Evolutionary conservation across 2,329 filamentous ascomycete species (phyloP).

Genomic region (Balansia obtecta): DNA sequence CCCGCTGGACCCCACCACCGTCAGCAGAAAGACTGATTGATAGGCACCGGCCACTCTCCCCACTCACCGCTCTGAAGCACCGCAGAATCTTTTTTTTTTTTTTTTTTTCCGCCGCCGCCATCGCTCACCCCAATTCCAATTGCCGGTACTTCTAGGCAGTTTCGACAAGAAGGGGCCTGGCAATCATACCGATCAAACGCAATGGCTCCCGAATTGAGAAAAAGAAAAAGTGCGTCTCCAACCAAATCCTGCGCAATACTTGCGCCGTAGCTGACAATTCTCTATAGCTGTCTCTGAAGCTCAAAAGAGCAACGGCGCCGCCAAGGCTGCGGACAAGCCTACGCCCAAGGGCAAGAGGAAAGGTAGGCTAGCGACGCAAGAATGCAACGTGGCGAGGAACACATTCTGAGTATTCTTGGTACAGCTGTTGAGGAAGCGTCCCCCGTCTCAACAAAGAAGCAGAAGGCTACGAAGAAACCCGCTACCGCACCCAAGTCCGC

Average conservation of each 20-base stretch:
- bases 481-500: constrained; percentile 1
- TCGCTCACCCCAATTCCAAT: constrained; percentile 1
- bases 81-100: constrained; percentile 28
- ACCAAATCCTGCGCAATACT: background rate
- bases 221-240: constrained; percentile 19
- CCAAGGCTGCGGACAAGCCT: constrained; percentile 19
- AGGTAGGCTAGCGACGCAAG: constrained; percentile 11
- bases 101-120: constrained; percentile 4
- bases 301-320: constrained; percentile 17
- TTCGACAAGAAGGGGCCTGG: background rate
- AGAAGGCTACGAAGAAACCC: constrained; percentile 10
- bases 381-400: background rate
- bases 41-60: constrained; percentile 7
- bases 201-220: constrained; percentile 36
- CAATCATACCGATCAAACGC: constrained; percentile 10
- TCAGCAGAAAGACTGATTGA: constrained; percentile 8
- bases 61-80: constrained; percentile 19
- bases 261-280: constrained; percentile 9
- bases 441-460: constrained; percentile 23
- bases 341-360: constrained; percentile 23
- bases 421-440: constrained; percentile 20
- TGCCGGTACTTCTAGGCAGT: background rate
- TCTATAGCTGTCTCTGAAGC: constrained; percentile 15
- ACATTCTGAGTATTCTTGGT: constrained; percentile 9
- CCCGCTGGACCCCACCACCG: background rate